phyloP scores from a whole-genome alignment of 306 rosid genomes.

The Chamaecrista fasciculata region DNA sequence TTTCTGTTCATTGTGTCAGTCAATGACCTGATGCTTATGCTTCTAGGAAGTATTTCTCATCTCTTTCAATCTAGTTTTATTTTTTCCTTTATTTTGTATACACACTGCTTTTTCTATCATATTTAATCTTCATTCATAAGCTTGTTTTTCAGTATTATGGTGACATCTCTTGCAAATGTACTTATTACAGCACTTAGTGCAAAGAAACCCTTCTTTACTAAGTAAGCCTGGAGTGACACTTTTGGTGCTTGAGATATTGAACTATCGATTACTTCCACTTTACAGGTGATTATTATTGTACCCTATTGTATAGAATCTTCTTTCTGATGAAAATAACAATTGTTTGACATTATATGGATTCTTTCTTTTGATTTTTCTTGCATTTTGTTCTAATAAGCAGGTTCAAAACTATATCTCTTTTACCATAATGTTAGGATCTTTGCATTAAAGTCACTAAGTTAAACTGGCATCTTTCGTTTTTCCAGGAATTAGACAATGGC shows the following conservation, averaged over 20 bases:
- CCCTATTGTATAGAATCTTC: not conserved
- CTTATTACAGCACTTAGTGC: constrained; percentile 73
- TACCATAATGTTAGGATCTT: constrained; percentile 8
- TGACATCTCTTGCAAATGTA: constrained; percentile 24
- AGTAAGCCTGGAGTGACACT: constrained; percentile 96
- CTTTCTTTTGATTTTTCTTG: not conserved
- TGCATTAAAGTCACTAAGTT: constrained; percentile 20
- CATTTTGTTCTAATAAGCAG: not conserved
- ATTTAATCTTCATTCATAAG: not conserved
- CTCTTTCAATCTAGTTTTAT: constrained; percentile 15
- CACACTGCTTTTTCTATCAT: not conserved
- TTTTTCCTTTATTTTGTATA: constrained; percentile 7
- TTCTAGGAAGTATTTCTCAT: not conserved
- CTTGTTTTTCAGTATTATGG: not conserved
- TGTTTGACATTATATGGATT: constrained; percentile 9
- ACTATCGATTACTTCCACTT: constrained; percentile 93
- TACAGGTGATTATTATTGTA: constrained; percentile 65
- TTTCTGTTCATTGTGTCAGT: constrained; percentile 15
- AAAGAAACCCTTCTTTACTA: constrained; percentile 72
- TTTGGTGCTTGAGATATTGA: constrained; percentile 93
- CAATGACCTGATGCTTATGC: constrained; percentile 16
- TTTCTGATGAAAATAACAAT: not conserved
- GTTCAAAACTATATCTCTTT: constrained; percentile 1
- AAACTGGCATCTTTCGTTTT: constrained; percentile 6
- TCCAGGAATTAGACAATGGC: constrained; percentile 11